Evolutionary conservation across 176 grass and related monocot species (phyloP), one percentile per base, ranked within the genome.

Genomic region (Pontederia paniculata): DNA sequence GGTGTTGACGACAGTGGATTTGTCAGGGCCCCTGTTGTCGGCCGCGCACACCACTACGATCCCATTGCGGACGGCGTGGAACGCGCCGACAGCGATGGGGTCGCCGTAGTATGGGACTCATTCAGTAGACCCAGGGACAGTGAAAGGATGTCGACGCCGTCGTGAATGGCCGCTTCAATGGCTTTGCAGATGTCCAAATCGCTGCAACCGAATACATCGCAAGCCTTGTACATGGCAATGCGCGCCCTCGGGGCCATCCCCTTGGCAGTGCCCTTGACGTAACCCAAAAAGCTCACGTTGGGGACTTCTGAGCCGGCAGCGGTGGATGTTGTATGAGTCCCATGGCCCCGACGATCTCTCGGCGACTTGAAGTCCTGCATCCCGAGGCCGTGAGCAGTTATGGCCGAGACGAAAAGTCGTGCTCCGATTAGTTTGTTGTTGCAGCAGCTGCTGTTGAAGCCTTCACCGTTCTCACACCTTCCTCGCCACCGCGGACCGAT

Each of bases 41-140:
- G 87, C 93, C 2, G 93, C 88, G 69, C 86, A 90, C 41, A 87
- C 74, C 52, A 98, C 63, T 78, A 98, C 88, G 43, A 98, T 87
- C 19, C 93, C 86, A 76, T 64, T 81, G 78, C 80, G 76, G 80
- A 87, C 84, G 63, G 93, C 93, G 13, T 80, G 79, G 7, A 91
- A 98, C 3, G 93, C 77, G 9, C 83, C 86, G 10, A 98, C 75
- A 17, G 93, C 80, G 46, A 97, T 37, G 49, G 82, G 89, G 70
- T 98, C 86, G n/a, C 58, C 80, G 79, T 78, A 78, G 62, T 98
- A 91, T 22, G 93, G 83, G 9, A 81, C 68, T n/a, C 86, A 77
- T 10, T 83, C 80, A 9, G 37, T 5, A 9, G 58, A 0, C 86
- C 93, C 15, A 98, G 83, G 18, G 91, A 98, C 75, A 98, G 81